Evolutionary conservation across 2,329 filamentous ascomycete genomes (phyloP), one percentile per base, ranked within the genome.

Genomic region (Ophiostoma ulmi): DNA sequence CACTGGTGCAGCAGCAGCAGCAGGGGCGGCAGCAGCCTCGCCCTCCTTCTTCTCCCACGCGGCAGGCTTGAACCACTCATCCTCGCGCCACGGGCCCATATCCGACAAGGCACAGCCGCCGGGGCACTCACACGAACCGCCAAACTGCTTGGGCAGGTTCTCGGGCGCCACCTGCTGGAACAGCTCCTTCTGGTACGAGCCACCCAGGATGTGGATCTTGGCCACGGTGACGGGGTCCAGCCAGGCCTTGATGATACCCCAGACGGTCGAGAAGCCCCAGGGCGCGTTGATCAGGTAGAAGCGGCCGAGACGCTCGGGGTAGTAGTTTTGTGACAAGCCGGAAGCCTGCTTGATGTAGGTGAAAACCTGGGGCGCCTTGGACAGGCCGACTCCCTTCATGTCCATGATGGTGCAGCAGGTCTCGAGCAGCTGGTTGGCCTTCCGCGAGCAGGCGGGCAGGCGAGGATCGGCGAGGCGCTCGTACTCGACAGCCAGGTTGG

Each of bases 391-490:
- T 73, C 94, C 94, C 85, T 97, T 97, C 80, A 97, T 87, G 81
- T 99, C 95, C 90, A 98, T 95, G 82, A 99, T 93, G 74, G 92
- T 94, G 89, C 95, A 98, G 85, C 93, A 97, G 35, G 95, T 99
- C 85, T 99, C 95, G 77, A 97, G 90, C 71, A 99, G 89, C 78
- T 90, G 88, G 77, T 92, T 93, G 35, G 90, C 85, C 83, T 97
- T 97, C 81, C 94, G 93, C 71, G 93, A 97, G 86, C 93, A 97
- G 75, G 95, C 94, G 69, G 95, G 95, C 71, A 99, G 87, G 75
- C 95, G 91, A 17, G 94, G 94, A 81, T 98, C 94, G 75, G 92
- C 87, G 75, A 98, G 87, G 81, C 94, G 97, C 85, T 99, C 95
- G 84, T 99, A 99, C 84, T 99, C 95, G 80, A 94, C 91, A 67